Base-by-base conservation (phyloP, 306 rosid species). In the Elaeagnus macrophylla region DNA sequence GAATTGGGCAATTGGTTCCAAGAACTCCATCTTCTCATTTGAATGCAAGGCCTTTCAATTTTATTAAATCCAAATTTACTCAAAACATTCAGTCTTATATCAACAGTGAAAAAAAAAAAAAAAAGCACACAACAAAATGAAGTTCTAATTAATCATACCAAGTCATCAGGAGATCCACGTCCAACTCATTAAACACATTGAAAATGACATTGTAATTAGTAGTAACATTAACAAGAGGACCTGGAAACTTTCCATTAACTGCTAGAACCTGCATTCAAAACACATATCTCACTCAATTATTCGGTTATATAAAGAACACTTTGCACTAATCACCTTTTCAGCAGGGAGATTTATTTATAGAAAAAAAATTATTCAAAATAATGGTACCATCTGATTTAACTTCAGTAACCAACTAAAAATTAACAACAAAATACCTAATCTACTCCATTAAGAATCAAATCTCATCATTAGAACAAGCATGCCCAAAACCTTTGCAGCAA, bases 1-100 rank as follows among this genome's bases (percentile, higher is more conserved):
- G 97, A 71, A 90, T 83, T 43, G 95, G 97, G 69, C 97, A 90
- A 54, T 90, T 90, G 6, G 95, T 83, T 6, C 95, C 95, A 50
- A 74, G 75, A 68, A 86, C 88, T 56, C 95, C 97, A 58, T 90
- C 95, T 64, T 57, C 97, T 67, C 95, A 86, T 79, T 59, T 86
- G 91, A 64, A 86, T 51, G 40, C 97, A 95, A 40, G 94, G 43
- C 95, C 95, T 90, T 67, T 45, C 42, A 72, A 38, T 69, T 60
- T 4, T 45, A 74, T 50, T 56, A 8, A 10, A n/a, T 25, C 6
- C 46, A 53, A 61, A 63, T 35, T 6, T 56, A 16, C 51, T 64
- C 51, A 69, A 46, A 35, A 51, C 14, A 9, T n/a, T 35, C 59
- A 25, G 56, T 25, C 14, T 1, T 55, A 37, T 20, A 9, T 52